Conservation (phyloP, 2,329 filamentous ascomycete species). For the Mycosphaerella arachidis region DNA sequence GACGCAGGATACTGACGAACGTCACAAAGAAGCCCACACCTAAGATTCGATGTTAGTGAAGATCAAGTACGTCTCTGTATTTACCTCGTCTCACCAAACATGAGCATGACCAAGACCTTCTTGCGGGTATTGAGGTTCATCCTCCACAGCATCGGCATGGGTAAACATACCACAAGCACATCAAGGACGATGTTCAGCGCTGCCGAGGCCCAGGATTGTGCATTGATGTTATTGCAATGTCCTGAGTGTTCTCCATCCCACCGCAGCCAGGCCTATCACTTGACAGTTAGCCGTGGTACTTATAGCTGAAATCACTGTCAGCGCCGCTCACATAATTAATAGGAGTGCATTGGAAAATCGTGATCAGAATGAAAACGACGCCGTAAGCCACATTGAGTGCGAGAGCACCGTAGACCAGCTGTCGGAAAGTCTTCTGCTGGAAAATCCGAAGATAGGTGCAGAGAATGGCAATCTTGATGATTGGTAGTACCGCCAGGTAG, state of each 20-base stretch:
- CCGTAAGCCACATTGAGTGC: constrained; percentile 16
- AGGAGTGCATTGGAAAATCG: constrained; percentile 16
- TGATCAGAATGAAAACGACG: constrained; percentile 14
- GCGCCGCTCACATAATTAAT: constrained; percentile 8
- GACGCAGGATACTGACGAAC: constrained; percentile 15
- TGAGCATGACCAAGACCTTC: constrained; percentile 18
- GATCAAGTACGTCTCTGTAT: neutral
- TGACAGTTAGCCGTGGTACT: neutral
- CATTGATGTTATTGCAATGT: constrained; percentile 17
- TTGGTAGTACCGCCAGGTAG: constrained; percentile 11
- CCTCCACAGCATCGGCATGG: constrained; percentile 19
- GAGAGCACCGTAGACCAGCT: constrained; percentile 11
- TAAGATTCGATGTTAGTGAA: constrained; percentile 1
- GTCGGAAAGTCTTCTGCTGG: constrained; percentile 9
- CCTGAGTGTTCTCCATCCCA: constrained; percentile 16
- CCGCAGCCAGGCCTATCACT: constrained; percentile 10
- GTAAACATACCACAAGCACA: constrained; percentile 11
- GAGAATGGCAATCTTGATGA: constrained; percentile 17
- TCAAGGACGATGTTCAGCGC: constrained; percentile 18
- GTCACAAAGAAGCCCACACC: constrained; percentile 19
- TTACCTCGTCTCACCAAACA: constrained; percentile 12
- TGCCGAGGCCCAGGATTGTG: constrained; percentile 17
- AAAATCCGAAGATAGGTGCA: constrained; percentile 20
- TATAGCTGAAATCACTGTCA: neutral
- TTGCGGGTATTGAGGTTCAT: constrained; percentile 19